phyloP scores from a whole-genome alignment of 345 rosid species.

The Alliaria petiolata region DNA sequence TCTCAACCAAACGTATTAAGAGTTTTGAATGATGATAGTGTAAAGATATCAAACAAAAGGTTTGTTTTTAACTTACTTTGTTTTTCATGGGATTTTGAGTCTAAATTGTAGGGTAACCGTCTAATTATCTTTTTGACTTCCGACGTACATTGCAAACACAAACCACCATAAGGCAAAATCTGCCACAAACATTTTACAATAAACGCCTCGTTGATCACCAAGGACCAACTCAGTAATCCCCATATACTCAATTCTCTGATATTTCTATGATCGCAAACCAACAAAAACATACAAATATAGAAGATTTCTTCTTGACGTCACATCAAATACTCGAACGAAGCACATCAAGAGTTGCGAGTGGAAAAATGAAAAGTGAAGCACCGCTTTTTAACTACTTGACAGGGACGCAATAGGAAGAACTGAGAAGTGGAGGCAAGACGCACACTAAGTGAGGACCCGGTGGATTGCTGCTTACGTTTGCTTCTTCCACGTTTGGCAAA shows the following conservation, averaged over 20 bases:
- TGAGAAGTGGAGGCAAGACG: conserved; percentile 79
- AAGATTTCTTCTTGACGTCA: background rate
- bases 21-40: no score
- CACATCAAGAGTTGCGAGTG: background rate
- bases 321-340: background rate
- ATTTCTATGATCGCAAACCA: background rate
- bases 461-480: conserved; percentile 78
- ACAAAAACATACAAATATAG: background rate
- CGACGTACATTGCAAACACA: background rate
- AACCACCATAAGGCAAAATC: background rate
- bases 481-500: conserved; percentile 59
- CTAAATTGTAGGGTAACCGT: background rate
- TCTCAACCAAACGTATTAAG: no score
- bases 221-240: no score
- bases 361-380: background rate
- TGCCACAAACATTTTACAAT: background rate
- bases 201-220: background rate
- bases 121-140: background rate
- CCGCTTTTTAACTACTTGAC: conserved; percentile 28
- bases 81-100: no score
- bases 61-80: no score
- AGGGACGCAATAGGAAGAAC: conserved; percentile 83
- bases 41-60: no score
- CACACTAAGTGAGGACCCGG: conserved; percentile 89
- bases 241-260: background rate